Percentiles rank a stretch among this genome's conserved stretches.
phyloP scores from a whole-genome alignment of 2,329 filamentous ascomycete genomes.

The Alternaria sp. region DNA sequence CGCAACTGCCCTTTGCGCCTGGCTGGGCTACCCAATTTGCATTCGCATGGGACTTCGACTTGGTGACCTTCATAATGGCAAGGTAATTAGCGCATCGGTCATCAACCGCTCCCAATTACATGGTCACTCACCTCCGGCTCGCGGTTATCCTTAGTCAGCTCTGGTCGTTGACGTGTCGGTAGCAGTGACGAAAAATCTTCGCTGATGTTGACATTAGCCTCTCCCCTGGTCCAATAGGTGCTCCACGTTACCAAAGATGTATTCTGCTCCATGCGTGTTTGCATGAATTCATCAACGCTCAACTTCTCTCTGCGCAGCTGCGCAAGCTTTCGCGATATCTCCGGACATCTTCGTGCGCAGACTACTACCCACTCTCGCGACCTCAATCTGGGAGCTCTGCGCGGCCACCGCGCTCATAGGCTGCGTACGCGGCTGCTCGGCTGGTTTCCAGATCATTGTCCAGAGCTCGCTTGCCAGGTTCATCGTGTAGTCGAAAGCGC shows the following conservation, averaged over 20 bases:
- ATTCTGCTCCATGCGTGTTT: neutral
- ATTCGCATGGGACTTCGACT: neutral
- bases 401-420: neutral
- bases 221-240: neutral
- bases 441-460: slow-evolving; percentile 18
- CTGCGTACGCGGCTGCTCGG: neutral
- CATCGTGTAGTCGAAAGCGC: slow-evolving; percentile 19
- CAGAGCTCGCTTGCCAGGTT: slow-evolving; percentile 21
- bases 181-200: neutral
- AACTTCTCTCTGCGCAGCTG: neutral
- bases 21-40: neutral
- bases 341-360: neutral
- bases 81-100: neutral
- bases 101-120: neutral
- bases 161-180: neutral
- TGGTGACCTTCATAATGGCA: neutral
- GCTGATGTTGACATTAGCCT: neutral
- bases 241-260: neutral
- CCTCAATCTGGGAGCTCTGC: neutral
- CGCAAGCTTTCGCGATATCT: neutral
- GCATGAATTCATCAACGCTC: neutral
- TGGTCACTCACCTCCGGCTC: neutral
- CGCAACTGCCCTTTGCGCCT: too few relatives aligned
- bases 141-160: neutral
- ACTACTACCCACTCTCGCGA: neutral